Conservation (phyloP, 345 rosid species). For the Citrus maxima region DNA sequence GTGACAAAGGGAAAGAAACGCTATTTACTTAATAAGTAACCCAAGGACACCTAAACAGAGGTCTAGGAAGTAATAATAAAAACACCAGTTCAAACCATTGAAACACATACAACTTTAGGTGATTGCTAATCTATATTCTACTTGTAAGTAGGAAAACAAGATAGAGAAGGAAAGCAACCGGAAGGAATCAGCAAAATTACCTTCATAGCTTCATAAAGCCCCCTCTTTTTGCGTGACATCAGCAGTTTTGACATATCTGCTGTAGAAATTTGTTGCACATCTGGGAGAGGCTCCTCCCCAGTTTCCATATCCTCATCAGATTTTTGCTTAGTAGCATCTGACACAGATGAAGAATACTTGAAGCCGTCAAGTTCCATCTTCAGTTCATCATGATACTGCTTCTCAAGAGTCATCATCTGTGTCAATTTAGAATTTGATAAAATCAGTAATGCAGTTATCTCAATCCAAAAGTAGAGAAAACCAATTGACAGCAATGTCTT, state of each 20-base stretch:
- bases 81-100: neutral
- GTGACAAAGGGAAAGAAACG: neutral
- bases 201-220: slow-evolving; percentile 62
- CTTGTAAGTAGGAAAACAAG: neutral
- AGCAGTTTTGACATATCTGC: slow-evolving; percentile 30
- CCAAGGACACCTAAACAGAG: neutral
- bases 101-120: neutral
- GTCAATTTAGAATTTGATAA: neutral
- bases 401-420: slow-evolving; percentile 71
- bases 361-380: slow-evolving; percentile 55
- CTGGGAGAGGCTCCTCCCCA: slow-evolving; percentile 36
- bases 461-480: neutral
- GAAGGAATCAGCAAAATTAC: slow-evolving; percentile 28
- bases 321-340: slow-evolving; percentile 21
- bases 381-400: slow-evolving; percentile 82
- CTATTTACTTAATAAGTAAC: neutral
- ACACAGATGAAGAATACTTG: slow-evolving; percentile 18
- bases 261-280: slow-evolving; percentile 30
- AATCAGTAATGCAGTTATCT: neutral
- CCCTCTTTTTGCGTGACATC: slow-evolving; percentile 72
- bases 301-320: slow-evolving; percentile 23
- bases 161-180: neutral
- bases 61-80: neutral
- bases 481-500: neutral
- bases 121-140: neutral